phyloP scores from a whole-genome alignment of 225 moss, liverwort and hornwort species.

The Pseudisothecium myosuroides region DNA sequence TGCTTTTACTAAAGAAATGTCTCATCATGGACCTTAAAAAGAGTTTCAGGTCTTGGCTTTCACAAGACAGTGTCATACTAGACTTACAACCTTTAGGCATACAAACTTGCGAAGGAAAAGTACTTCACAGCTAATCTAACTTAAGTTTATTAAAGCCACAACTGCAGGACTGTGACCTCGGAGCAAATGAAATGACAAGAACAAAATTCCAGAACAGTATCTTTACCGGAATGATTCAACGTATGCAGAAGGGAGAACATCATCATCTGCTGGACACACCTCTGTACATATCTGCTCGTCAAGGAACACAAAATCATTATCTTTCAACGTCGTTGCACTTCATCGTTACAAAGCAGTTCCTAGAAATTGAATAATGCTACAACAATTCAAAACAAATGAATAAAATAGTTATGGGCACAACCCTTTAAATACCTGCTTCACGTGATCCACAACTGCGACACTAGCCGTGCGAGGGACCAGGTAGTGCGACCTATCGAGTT shows the following conservation, averaged over 20 bases:
- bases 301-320: neutral
- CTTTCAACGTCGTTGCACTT: neutral
- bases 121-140: neutral
- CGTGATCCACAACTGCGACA: slow-evolving; percentile 81
- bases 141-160: neutral
- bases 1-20: neutral
- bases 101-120: neutral
- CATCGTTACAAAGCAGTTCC: neutral
- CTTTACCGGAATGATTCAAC: slow-evolving; percentile 82
- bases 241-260: slow-evolving; percentile 72
- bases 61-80: neutral
- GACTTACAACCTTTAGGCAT: neutral
- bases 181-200: neutral
- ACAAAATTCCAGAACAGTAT: neutral
- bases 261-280: slow-evolving; percentile 71
- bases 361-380: neutral
- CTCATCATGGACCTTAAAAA: neutral
- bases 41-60: neutral
- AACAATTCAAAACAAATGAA: neutral
- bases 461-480: slow-evolving; percentile 93
- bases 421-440: slow-evolving; percentile 50
- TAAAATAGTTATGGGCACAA: neutral
- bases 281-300: slow-evolving; percentile 52
- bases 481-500: slow-evolving; percentile 66
- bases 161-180: neutral